Evolutionary conservation across 129 eudicot genomes (phyloP), one percentile per base, ranked within the genome.

Genomic region (Lonicera japonica): DNA sequence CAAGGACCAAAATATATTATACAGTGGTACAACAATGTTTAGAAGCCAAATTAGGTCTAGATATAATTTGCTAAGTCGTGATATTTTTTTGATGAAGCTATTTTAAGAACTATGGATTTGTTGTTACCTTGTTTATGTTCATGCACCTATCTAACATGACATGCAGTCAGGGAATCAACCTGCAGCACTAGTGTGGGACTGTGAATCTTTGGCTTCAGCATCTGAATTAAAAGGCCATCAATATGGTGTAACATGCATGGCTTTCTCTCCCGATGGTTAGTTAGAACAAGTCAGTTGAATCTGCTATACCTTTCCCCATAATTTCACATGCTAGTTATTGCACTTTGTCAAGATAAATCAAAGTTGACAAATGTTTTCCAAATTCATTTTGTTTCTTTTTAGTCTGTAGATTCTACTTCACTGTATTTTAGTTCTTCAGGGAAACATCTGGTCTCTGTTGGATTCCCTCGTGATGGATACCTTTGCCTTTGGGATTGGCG

Each of bases 261-360:
- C 79, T 56, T 80, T 86, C 63, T 82, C 95, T 53, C 82, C 86
- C 20, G 89, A 86, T 82, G 89, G 95, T 86, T 75, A 77, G 95
- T 79, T 65, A 15, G 25, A 76, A 54, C 77, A 70, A 67, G 71
- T 76, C 76, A 65, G 74, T 77, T 77, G 70, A 56, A 70, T 72
- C 64, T 66, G 73, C 59, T 41, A 57, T 51, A 55, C 76, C 56
- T 70, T 55, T 34, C 53, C 16, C n/a, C 36, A 53, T 25, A 34
- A 11, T 48, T 55, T 54, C 25, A 55, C 15, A 45, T 54, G 54
- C 25, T 39, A 66, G 25, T 1, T 14, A 16, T 52, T 53, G 60
- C 54, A 11, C 53, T 22, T 34, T 43, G 10, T 19, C 43, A 53
- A 25, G 43, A 61, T n/a, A n/a, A 19, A 25, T 50, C 8, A 21